A percentile compares a stretch with the other conserved stretches of the same genome.
Conservation (phyloP, 192 early-diverging fungal genomes). For the Kickxella alabastrina region DNA sequence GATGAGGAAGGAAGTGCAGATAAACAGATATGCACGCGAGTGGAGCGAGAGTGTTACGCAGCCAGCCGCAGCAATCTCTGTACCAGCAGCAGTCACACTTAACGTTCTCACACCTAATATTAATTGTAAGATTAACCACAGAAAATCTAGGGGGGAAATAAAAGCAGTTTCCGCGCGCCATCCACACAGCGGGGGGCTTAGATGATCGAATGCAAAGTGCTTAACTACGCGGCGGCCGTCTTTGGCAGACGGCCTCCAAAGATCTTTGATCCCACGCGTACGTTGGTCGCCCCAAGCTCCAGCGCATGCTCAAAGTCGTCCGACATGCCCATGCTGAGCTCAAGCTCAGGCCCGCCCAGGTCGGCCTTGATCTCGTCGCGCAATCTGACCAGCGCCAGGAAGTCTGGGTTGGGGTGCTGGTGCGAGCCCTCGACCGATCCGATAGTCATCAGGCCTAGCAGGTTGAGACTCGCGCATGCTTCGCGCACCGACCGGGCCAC, state of each 20-base stretch:
- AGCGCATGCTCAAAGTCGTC: conserved; percentile 87
- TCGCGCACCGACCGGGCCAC: conserved; percentile 64
- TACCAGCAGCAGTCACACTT: no score
- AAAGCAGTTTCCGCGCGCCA: no score
- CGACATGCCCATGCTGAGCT: conserved; percentile 98
- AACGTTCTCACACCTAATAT: no score
- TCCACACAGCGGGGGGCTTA: no score
- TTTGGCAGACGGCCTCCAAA: conserved; percentile 68
- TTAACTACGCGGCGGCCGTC: no score
- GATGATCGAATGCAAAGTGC: no score
- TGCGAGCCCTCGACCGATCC: conserved; percentile 61
- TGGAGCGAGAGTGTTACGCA: no score
- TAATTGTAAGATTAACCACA: no score
- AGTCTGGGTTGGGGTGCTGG: conserved; percentile 52
- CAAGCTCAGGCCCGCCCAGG: conserved; percentile 48
- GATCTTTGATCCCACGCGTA: conserved; percentile 89
- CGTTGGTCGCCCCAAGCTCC: conserved; percentile 79
- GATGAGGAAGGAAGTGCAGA: no score
- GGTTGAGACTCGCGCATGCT: conserved; percentile 62
- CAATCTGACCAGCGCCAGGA: conserved; percentile 36
- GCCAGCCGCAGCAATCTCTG: no score
- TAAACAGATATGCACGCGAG: no score
- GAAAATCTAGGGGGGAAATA: no score
- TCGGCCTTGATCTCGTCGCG: conserved; percentile 21
- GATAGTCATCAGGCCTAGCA: conserved; percentile 95